A percentile compares a stretch with the other conserved stretches of the same genome.
Evolutionary conservation across 208 protist species (phyloP).

Genomic region (Crithidia sp.): DNA sequence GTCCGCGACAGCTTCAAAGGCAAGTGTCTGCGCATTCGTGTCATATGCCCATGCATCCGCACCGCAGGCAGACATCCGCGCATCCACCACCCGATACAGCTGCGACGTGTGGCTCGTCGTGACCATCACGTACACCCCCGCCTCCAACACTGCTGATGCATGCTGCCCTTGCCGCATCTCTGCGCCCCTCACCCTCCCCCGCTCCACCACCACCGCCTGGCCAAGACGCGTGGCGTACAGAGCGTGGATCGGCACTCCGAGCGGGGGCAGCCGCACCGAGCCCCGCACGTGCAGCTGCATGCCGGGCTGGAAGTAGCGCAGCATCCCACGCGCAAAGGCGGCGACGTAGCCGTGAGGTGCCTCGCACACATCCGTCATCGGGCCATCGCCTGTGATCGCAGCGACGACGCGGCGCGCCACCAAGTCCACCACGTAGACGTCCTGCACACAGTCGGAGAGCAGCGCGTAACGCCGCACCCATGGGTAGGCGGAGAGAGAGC

Average conservation of each 20-base stretch:
- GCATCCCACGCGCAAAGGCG: constrained; percentile 38
- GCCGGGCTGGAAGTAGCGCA: constrained; percentile 35
- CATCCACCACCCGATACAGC: constrained; percentile 21
- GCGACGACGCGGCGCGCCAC: constrained; percentile 48
- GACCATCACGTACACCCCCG: constrained; percentile 31
- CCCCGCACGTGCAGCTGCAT: constrained; percentile 32
- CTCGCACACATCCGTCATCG: constrained; percentile 68
- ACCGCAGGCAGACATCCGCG: constrained; percentile 1
- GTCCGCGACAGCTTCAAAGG: constrained; percentile 11
- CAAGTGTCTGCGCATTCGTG: constrained; percentile 29
- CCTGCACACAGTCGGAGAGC: constrained; percentile 55
- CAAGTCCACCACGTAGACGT: constrained; percentile 72
- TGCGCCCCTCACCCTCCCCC: too few species aligned
- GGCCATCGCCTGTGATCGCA: constrained; percentile 40
- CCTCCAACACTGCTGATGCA: neutral
- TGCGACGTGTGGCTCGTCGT: constrained; percentile 28
- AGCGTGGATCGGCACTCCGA: constrained; percentile 4
- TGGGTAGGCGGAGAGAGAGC: constrained; percentile 20
- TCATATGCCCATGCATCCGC: constrained; percentile 21
- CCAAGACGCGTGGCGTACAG: constrained; percentile 2
- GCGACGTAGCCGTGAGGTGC: constrained; percentile 45
- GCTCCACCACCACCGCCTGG: too few species aligned
- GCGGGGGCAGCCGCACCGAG: constrained; percentile 14
- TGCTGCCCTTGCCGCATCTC: neutral
- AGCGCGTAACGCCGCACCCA: constrained; percentile 59